phyloP scores from a whole-genome alignment of 176 grass and related monocot species.

The Musa troglodytarum region DNA sequence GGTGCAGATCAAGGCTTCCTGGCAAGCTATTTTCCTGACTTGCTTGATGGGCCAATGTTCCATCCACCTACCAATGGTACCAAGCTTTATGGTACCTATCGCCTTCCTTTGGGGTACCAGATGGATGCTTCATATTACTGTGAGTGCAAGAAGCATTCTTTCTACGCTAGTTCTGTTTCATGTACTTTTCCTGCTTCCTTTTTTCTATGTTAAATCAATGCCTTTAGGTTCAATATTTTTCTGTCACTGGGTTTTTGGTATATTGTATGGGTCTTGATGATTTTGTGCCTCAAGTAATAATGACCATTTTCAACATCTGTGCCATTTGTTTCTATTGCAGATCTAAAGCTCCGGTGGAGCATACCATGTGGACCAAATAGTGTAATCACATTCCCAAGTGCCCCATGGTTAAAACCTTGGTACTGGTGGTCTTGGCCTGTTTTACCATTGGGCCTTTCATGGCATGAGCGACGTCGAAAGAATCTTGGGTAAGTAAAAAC shows the following conservation, averaged over 20 bases:
- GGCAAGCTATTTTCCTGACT: conserved; percentile 75
- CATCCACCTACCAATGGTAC: conserved; percentile 67
- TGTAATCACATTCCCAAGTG: conserved; percentile 96
- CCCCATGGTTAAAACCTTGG: conserved; percentile 98
- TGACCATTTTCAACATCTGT: background rate
- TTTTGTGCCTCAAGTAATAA: background rate
- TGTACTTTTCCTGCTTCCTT: background rate
- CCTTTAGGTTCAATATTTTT: background rate
- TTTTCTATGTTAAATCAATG: background rate
- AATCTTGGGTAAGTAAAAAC: conserved; percentile 64
- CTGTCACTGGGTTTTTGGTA: background rate
- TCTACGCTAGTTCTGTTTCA: background rate
- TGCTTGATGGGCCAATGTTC: conserved; percentile 87
- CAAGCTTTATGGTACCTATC: conserved; percentile 81
- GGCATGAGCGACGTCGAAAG: conserved; percentile 86
- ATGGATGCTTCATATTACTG: conserved; percentile 99
- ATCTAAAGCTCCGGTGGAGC: conserved; percentile 85
- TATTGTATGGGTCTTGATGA: background rate
- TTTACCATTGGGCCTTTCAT: conserved; percentile 85
- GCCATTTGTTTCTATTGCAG: conserved; percentile 30
- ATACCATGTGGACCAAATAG: conserved; percentile 97
- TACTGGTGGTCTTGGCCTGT: conserved; percentile 99
- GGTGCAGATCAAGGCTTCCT: conserved; percentile 95
- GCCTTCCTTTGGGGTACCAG: conserved; percentile 96
- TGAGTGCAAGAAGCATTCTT: conserved; percentile 25